These are phyloP conservation scores for Metschnikowia lachancei DNA, from an alignment of 805 yeast genomes.

Conservation along the genomic window DNA sequence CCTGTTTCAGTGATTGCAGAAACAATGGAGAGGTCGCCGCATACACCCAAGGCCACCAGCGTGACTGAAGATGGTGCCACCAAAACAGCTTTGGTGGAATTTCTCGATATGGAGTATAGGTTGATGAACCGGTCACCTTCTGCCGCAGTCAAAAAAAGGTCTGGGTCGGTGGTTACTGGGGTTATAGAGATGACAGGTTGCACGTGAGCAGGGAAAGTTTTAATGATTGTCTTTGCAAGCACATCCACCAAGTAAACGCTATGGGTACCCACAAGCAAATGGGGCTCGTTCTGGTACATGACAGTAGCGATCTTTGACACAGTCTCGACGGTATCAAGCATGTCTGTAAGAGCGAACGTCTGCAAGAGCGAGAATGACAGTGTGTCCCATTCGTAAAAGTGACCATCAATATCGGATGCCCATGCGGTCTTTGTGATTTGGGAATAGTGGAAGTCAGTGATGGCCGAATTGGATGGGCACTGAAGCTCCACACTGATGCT, in stretches of 20 bases:
- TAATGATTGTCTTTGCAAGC: conserved; percentile 36
- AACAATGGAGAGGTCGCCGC: conserved; percentile 34
- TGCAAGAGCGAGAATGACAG: conserved; percentile 40
- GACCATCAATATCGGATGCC: conserved; percentile 59
- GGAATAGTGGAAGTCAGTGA: conserved; percentile 50
- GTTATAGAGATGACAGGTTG: conserved; percentile 57
- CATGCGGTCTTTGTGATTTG: conserved; percentile 46
- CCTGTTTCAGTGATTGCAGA: conserved; percentile 75
- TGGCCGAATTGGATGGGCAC: conserved; percentile 44
- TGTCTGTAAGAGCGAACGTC: conserved; percentile 42
- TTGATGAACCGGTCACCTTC: conserved; percentile 79
- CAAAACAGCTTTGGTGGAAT: conserved; percentile 52
- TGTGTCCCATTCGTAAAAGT: conserved; percentile 61
- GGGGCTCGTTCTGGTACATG: conserved; percentile 32
- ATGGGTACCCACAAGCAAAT: conserved; percentile 65
- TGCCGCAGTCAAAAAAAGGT: conserved; percentile 67
- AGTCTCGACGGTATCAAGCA: conserved; percentile 30
- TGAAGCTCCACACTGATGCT: conserved; percentile 52
- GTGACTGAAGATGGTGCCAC: conserved; percentile 66
- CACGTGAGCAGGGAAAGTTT: conserved; percentile 73
- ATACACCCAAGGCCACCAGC: conserved; percentile 39
- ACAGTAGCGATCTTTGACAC: conserved; percentile 33
- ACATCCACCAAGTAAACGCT: conserved; percentile 54
- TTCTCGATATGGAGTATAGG: conserved; percentile 51
- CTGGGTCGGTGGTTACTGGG: conserved; percentile 33